phyloP scores from a whole-genome alignment of 2,329 filamentous ascomycete genomes.

The Aspergillus fumigatus region DNA sequence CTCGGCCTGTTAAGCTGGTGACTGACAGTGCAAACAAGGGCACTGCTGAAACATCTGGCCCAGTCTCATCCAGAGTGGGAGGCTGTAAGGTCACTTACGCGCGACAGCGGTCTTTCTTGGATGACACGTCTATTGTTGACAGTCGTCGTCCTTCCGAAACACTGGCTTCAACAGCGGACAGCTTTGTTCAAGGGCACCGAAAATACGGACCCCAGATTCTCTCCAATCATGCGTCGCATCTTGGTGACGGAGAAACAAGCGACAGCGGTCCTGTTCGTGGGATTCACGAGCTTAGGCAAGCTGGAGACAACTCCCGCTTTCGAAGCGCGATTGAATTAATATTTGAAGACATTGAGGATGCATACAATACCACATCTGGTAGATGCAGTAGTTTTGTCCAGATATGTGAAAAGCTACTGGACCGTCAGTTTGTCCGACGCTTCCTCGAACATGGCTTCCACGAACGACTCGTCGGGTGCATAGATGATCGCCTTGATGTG shows the following conservation, averaged over 20 bases:
- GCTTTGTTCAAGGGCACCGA: slow-evolving; percentile 3
- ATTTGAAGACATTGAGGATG: slow-evolving; percentile 55
- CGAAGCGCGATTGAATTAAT: slow-evolving; percentile 52
- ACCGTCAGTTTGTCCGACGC: slow-evolving; percentile 34
- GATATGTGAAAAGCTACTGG: slow-evolving; percentile 50
- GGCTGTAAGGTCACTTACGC: slow-evolving; percentile 55
- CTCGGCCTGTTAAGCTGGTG: not conserved
- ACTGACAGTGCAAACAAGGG: not conserved
- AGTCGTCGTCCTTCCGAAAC: slow-evolving; percentile 7
- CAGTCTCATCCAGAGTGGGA: slow-evolving; percentile 19
- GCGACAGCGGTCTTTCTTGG: slow-evolving; percentile 55
- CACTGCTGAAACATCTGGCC: slow-evolving; percentile 7
- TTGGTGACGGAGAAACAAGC: slow-evolving; percentile 46
- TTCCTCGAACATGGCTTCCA: slow-evolving; percentile 73
- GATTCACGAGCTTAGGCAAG: slow-evolving; percentile 58
- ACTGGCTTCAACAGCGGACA: slow-evolving; percentile 1
- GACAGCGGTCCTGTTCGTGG: slow-evolving; percentile 47
- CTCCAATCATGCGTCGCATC: slow-evolving; percentile 19
- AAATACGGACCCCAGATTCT: slow-evolving; percentile 2
- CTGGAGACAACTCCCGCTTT: slow-evolving; percentile 55
- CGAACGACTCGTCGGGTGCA: slow-evolving; percentile 60
- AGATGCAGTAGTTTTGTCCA: slow-evolving; percentile 53
- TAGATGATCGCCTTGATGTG: slow-evolving; percentile 56
- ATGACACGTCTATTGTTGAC: slow-evolving; percentile 39
- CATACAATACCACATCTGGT: slow-evolving; percentile 41